Conservation (phyloP, 2,329 filamentous ascomycete species). For the Fusarium mangiferae region DNA sequence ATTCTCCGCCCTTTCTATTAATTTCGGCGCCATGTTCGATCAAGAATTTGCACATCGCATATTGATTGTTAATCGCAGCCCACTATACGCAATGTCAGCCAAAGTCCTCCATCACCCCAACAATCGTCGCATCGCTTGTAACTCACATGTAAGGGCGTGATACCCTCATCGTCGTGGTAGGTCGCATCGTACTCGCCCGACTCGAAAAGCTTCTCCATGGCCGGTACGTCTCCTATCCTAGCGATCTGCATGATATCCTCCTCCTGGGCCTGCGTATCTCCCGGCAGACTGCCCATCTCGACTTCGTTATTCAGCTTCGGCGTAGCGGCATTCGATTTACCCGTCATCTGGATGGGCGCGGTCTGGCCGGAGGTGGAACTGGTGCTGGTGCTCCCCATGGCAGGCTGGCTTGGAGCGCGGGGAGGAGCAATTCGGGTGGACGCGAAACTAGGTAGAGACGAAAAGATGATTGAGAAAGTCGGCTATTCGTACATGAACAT, state of each 20-base stretch:
- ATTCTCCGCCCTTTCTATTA: slow-evolving; percentile 95
- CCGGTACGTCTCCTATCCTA: slow-evolving; percentile 83
- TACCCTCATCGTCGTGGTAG: slow-evolving; percentile 89
- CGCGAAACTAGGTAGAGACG: background rate
- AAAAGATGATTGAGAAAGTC: slow-evolving; percentile 12
- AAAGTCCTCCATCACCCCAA: background rate
- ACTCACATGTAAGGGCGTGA: slow-evolving; percentile 92
- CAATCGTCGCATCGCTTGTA: background rate
- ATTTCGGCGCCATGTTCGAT: slow-evolving; percentile 86
- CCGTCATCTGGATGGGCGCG: slow-evolving; percentile 64
- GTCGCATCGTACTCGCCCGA: slow-evolving; percentile 82
- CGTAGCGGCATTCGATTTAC: slow-evolving; percentile 63
- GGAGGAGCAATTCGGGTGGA: background rate
- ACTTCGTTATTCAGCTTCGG: slow-evolving; percentile 68
- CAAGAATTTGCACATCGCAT: slow-evolving; percentile 95
- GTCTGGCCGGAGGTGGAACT: slow-evolving; percentile 52
- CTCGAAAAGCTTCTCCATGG: slow-evolving; percentile 91
- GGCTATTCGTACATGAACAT: slow-evolving; percentile 36
- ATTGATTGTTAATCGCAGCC: slow-evolving; percentile 99
- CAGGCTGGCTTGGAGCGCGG: slow-evolving; percentile 17
- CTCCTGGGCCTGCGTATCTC: slow-evolving; percentile 54
- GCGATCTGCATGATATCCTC: slow-evolving; percentile 97
- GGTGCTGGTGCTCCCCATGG: slow-evolving; percentile 56
- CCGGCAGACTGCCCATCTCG: slow-evolving; percentile 63
- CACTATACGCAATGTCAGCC: slow-evolving; percentile 68